phyloP scores from a whole-genome alignment of 23 red algal species.

The Agarophyton chilense region DNA sequence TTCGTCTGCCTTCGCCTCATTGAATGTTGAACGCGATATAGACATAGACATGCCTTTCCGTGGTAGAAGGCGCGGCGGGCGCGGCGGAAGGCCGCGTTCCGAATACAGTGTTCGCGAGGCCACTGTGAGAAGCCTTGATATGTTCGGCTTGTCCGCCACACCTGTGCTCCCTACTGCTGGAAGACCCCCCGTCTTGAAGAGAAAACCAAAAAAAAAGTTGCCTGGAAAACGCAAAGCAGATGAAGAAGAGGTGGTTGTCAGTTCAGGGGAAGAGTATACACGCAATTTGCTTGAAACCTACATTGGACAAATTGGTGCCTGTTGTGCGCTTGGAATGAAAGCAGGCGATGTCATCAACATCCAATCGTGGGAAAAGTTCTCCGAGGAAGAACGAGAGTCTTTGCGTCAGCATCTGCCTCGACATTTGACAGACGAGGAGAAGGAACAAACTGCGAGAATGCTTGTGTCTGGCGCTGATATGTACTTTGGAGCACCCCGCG shows the following conservation, averaged over 20 bases:
- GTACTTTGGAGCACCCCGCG: slow-evolving; percentile 68
- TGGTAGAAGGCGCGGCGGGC: not conserved
- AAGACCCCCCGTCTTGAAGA: slow-evolving; percentile 17
- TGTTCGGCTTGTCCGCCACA: slow-evolving; percentile 28
- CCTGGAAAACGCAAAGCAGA: slow-evolving; percentile 31
- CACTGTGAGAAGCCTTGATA: slow-evolving; percentile 39
- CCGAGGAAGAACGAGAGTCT: slow-evolving; percentile 70
- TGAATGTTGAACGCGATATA: too few species aligned
- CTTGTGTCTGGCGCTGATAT: slow-evolving; percentile 47
- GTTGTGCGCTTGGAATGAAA: slow-evolving; percentile 63
- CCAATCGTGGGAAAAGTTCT: slow-evolving; percentile 60
- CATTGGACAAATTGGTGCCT: slow-evolving; percentile 82
- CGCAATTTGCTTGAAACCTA: slow-evolving; percentile 79
- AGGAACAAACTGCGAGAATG: slow-evolving; percentile 42
- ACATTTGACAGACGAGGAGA: slow-evolving; percentile 28
- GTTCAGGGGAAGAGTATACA: slow-evolving; percentile 82
- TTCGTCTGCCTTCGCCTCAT: too few species aligned
- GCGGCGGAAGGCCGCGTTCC: slow-evolving; percentile 21
- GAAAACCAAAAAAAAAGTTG: slow-evolving; percentile 27
- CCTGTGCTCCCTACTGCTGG: slow-evolving; percentile 15
- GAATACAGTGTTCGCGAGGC: slow-evolving; percentile 56
- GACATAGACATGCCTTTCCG: not conserved
- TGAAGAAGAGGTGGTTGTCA: slow-evolving; percentile 52
- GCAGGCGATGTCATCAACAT: slow-evolving; percentile 71
- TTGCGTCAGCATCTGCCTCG: slow-evolving; percentile 65